These are phyloP conservation scores for Rhodosporidiobolus sp. DNA, from an alignment of 768 basidiomycete genomes.

Conservation along the genomic window DNA sequence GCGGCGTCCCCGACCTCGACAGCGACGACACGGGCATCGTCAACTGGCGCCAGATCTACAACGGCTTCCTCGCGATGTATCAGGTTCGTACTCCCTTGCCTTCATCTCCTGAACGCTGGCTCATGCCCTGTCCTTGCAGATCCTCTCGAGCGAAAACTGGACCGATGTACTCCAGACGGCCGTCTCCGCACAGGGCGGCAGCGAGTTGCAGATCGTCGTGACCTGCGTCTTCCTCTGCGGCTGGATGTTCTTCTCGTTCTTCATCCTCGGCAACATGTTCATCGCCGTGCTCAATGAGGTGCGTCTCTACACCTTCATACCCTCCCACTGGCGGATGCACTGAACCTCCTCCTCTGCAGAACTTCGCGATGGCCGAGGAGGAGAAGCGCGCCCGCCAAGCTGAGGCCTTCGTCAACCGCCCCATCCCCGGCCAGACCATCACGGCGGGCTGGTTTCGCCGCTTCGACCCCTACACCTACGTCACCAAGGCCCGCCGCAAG, in stretches of 20 bases:
- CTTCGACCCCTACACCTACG: conserved; percentile 84
- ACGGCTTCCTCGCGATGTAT: conserved; percentile 80
- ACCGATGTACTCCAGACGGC: conserved; percentile 67
- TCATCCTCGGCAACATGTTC: conserved; percentile 54
- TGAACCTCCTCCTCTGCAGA: conserved; percentile 46
- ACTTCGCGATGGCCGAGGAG: conserved; percentile 88
- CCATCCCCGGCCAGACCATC: conserved; percentile 47
- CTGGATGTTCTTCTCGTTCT: conserved; percentile 91
- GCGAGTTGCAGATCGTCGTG: conserved; percentile 64
- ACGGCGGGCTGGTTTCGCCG: conserved; percentile 65
- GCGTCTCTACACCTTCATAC: too few species aligned
- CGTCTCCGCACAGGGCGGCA: conserved; percentile 60
- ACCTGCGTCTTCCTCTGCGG: conserved; percentile 67
- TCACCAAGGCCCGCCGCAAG: conserved; percentile 57
- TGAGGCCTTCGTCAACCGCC: conserved; percentile 57
- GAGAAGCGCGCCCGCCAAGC: conserved; percentile 78
- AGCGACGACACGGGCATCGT: conserved; percentile 52
- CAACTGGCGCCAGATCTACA: conserved; percentile 79
- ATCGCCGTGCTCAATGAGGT: conserved; percentile 63
- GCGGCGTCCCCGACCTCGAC: conserved; percentile 59
- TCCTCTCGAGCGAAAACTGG: conserved; percentile 95
- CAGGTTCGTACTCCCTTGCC: conserved; percentile 48
- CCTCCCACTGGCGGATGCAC: not conserved
- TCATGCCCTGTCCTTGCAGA: conserved; percentile 50
- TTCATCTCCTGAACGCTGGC: not conserved